Conservation (phyloP, 441 rosid genomes). For the Macaranga tanarius region DNA sequence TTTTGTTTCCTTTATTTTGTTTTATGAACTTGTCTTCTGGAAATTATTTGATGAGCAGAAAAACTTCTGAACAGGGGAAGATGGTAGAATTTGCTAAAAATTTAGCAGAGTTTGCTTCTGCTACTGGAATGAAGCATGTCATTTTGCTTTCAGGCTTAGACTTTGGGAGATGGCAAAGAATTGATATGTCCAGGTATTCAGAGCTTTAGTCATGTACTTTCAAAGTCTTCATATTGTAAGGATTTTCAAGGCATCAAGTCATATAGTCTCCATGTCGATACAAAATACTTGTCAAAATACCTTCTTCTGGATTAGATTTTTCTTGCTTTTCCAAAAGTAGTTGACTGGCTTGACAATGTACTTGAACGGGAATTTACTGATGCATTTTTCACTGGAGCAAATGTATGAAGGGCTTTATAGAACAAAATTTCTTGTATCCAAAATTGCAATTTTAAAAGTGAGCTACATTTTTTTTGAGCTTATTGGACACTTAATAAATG, state of each 20-base stretch:
- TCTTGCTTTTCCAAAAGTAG: not conserved
- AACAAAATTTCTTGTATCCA: not conserved
- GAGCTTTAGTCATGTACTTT: not conserved
- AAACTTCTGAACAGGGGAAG: conserved; percentile 57
- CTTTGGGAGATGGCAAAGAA: conserved; percentile 78
- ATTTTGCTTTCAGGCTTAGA: conserved; percentile 80
- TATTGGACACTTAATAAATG: not conserved
- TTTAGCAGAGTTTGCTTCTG: conserved; percentile 71
- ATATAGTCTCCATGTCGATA: not conserved
- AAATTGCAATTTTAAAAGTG: not conserved
- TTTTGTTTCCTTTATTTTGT: not conserved
- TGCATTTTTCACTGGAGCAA: not conserved
- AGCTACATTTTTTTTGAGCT: not conserved
- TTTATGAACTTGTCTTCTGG: not conserved
- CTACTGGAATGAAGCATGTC: conserved; percentile 71
- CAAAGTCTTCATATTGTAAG: not conserved
- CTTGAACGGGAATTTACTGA: not conserved
- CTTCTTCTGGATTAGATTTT: not conserved
- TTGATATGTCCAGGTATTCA: conserved; percentile 74
- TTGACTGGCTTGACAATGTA: not conserved
- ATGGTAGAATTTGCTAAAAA: conserved; percentile 71
- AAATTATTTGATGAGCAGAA: not conserved
- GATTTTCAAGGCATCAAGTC: not conserved
- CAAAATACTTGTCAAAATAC: not conserved
- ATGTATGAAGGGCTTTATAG: not conserved